Base-by-base conservation (phyloP, 2,329 filamentous ascomycete species). In the Aspergillus hiratsukae region DNA sequence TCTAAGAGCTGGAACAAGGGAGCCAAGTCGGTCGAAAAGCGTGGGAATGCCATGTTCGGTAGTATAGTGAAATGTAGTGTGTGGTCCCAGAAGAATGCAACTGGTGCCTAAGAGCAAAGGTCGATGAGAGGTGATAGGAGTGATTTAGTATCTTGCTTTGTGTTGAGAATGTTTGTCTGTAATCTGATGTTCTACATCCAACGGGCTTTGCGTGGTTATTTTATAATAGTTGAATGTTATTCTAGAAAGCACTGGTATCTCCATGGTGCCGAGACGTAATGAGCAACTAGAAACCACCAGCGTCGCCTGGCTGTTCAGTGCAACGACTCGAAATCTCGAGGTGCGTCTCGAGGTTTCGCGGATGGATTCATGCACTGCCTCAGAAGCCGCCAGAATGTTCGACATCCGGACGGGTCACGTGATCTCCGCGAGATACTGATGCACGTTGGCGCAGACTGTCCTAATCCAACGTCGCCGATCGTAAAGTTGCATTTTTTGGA, bases 1-100 rank as follows among this genome's bases (percentile, higher is more conserved):
- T 77, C 74, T 51, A 78, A 66, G 25, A 78, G 67, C 48, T 69
- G 73, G 66, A 78, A 75, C 55, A 78, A 67, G 11, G 76, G 74
- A 48, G 67, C 58, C 57, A 77, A 69, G 54, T 76, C 72, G 52
- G 65, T 58, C 11, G 66, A 61, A 54, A 73, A 65, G 58, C 68
- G 68, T 48, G 74, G 64, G 53, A 76, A 72, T 52, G 73, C 66
- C 75, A 78, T 78, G 49, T 55, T 57, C 48, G 53, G 49, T 55
- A 61, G 59, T 54, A 59, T 55, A 41, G 57, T 55, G 19, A 21
- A 14, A 28, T 1, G 31, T 35, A n/a, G 29, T 7, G 43, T 46
- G 23, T 14, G 11, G 11, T 35, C 17, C 14, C 31, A 14, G 4
- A 35, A 17, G 14, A 35, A 17, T 35, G 31, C 31, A 17, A 35